Evolutionary conservation across 306 rosid genomes (phyloP).

Genomic region (Fagus sylvatica): DNA sequence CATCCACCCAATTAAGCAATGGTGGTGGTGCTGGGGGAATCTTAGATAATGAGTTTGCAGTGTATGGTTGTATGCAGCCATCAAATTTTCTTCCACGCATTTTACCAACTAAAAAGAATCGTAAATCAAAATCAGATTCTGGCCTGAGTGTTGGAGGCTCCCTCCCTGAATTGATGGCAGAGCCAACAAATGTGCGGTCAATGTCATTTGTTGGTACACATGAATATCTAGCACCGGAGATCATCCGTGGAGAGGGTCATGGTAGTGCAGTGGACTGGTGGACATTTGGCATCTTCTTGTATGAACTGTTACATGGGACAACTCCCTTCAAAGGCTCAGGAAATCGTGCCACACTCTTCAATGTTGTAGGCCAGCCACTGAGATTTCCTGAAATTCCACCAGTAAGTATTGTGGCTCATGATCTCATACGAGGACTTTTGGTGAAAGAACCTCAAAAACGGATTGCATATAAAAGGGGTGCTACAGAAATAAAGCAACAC

Average conservation of each 20-base stretch:
- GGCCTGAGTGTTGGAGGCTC: constrained; percentile 60
- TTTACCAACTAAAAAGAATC: constrained; percentile 65
- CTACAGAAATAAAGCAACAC: constrained; percentile 84
- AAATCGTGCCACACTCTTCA: constrained; percentile 75
- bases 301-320: constrained; percentile 77
- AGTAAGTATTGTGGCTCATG: constrained; percentile 57
- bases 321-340: constrained; percentile 88
- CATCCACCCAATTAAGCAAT: constrained; percentile 43
- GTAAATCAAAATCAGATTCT: constrained; percentile 80
- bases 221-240: constrained; percentile 90
- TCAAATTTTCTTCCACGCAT: constrained; percentile 76
- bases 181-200: constrained; percentile 85
- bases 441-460: constrained; percentile 81
- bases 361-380: constrained; percentile 83
- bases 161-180: constrained; percentile 89
- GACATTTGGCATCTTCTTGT: constrained; percentile 92
- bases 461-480: constrained; percentile 84
- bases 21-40: constrained; percentile 27
- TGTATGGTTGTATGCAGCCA: constrained; percentile 53
- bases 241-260: constrained; percentile 89
- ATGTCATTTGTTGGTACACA: constrained; percentile 96
- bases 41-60: constrained; percentile 46
- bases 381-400: constrained; percentile 76
- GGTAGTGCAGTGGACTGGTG: constrained; percentile 98
- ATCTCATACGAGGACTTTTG: constrained; percentile 76